Base-by-base conservation (phyloP, 441 rosid genomes). In the Euphorbia corollata region DNA sequence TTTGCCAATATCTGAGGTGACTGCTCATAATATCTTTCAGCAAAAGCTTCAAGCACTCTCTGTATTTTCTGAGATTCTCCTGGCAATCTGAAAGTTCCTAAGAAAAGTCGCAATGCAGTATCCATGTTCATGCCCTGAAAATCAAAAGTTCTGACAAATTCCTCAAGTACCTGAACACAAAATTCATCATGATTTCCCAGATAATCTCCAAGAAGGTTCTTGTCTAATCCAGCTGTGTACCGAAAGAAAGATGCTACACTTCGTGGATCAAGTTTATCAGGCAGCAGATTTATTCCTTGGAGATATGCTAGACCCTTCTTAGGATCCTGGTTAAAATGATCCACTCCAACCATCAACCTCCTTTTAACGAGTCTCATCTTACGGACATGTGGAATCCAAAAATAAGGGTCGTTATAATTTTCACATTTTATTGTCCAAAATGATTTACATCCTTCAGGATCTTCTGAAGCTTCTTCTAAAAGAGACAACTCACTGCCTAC, bases 61-160 rank as follows among this genome's bases (percentile, higher is more conserved):
- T 91, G 92, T 76, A 94, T 91, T 82, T 94, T 94, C 83, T 94
- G 99, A 27, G 98, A 84, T 78, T 94, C 99, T 18, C 99, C 99
- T 64, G 99, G 97, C 73, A 94, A 79, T 71, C 89, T 86, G 77
- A 90, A 91, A 55, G 98, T 91, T 73, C 91, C 99, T 73, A 90
- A 75, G 71, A 94, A 94, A 61, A 94, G 80, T 48, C 98, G 87
- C 79, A 94, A 78, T 4, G 99, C 99, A 51, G 84, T 83, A 80
- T 90, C 99, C 50, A 94, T 73, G 79, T 72, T 88, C 98, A 94
- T 91, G 73, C 78, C 91, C 61, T 72, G 83, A 76, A 95, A 95
- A 80, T 91, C 97, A 77, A 88, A 95, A 60, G 98, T 90, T 77
- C 90, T 70, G 18, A 97, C 95, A 83, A 91, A 91, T 82, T 90